These are phyloP conservation scores for Massarina eburnea DNA, from an alignment of 2,329 filamentous ascomycete genomes.

Conservation along the genomic window DNA sequence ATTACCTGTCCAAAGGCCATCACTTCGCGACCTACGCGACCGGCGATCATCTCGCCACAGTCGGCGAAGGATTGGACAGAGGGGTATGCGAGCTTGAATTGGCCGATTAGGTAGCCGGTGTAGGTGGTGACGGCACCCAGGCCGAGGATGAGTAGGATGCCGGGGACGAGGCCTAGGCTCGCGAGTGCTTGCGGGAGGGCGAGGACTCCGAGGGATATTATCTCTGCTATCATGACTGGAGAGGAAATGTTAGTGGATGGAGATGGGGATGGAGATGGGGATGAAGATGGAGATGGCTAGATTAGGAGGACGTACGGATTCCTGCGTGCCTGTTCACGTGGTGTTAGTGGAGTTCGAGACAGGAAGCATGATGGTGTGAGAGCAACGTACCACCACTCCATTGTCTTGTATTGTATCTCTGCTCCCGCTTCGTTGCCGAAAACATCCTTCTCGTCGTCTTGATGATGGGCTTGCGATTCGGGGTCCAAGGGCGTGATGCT, in stretches of 20 bases:
- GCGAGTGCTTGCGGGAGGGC: conserved; percentile 58
- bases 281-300: not conserved
- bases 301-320: not conserved
- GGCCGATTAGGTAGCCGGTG: conserved; percentile 62
- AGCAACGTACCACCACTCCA: conserved; percentile 48
- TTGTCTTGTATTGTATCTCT: conserved; percentile 54
- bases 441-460: not conserved
- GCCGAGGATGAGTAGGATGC: conserved; percentile 55
- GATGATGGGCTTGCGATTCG: conserved; percentile 12
- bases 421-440: conserved; percentile 31
- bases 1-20: conserved; percentile 63
- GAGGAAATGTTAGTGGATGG: not conserved
- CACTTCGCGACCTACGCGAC: conserved; percentile 62
- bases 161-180: conserved; percentile 55
- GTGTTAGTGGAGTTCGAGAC: not conserved
- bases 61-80: conserved; percentile 68
- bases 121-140: conserved; percentile 61
- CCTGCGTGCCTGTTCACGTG: not conserved
- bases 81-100: conserved; percentile 60
- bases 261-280: not conserved
- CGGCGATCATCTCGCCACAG: conserved; percentile 64
- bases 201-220: conserved; percentile 59
- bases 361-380: not conserved
- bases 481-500: conserved; percentile 8
- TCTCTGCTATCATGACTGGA: conserved; percentile 61